Evolutionary conservation across 1,139 yeast genomes (phyloP).

Genomic region (Pneumocystis canis): DNA sequence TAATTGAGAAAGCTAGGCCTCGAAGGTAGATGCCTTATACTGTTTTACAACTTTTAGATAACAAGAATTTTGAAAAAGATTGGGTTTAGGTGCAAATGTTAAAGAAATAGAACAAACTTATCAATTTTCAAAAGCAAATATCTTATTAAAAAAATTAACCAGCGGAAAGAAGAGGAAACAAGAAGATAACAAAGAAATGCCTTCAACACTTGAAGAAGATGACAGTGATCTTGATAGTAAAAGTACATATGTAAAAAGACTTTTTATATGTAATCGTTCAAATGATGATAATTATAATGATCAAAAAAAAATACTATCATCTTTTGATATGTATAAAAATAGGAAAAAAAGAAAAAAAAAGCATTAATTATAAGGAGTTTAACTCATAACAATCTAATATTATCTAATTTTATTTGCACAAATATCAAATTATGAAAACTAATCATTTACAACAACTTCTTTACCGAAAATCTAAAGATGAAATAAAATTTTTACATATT

Average conservation of each 20-base stretch:
- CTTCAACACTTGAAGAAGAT: not conserved
- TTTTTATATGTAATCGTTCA: not conserved
- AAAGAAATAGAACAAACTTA: not conserved
- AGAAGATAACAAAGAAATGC: not conserved
- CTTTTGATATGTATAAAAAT: not conserved
- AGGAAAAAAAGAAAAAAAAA: not conserved
- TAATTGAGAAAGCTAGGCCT: not conserved
- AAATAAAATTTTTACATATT: no score
- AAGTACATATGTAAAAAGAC: not conserved
- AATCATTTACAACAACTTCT: no score
- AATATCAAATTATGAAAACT: no score
- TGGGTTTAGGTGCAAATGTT: not conserved
- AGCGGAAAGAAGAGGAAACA: not conserved
- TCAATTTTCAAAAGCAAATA: not conserved
- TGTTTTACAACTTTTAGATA: not conserved
- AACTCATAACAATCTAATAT: not conserved
- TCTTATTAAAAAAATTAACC: not conserved
- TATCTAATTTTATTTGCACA: not conserved
- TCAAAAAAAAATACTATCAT: not conserved
- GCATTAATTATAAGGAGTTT: not conserved
- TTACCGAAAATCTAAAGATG: no score
- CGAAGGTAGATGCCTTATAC: not conserved
- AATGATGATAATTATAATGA: not conserved
- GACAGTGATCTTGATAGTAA: not conserved
- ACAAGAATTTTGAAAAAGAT: not conserved